Percentiles rank a stretch among this genome's conserved stretches.
phyloP scores from a whole-genome alignment of 345 rosid genomes.

The Lumnitzera littorea region DNA sequence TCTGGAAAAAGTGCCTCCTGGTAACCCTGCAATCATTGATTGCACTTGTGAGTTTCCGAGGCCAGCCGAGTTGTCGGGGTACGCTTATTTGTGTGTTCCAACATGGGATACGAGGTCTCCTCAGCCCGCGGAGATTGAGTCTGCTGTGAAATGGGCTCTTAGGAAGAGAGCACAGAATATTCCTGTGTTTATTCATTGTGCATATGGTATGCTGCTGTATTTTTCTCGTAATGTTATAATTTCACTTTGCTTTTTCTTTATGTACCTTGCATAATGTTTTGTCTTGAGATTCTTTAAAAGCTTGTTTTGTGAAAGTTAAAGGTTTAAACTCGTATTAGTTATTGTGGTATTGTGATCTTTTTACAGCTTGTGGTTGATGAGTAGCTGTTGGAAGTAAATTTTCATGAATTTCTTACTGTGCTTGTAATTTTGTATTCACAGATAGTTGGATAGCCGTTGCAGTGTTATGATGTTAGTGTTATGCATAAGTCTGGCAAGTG shows the following conservation, averaged over 20 bases:
- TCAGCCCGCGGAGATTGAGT: slow-evolving; percentile 53
- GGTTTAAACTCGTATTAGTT: neutral
- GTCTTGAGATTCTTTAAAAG: neutral
- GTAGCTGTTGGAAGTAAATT: neutral
- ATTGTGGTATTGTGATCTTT: neutral
- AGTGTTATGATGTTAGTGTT: too few relatives aligned
- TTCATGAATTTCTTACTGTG: too few relatives aligned
- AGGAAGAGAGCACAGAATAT: slow-evolving; percentile 51
- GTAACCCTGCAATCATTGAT: slow-evolving; percentile 61
- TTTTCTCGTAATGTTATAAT: neutral
- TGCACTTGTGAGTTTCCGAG: slow-evolving; percentile 73
- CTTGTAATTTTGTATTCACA: neutral
- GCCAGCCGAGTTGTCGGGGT: slow-evolving; percentile 25
- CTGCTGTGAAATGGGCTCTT: slow-evolving; percentile 69
- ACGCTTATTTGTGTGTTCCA: slow-evolving; percentile 52
- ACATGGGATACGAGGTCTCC: slow-evolving; percentile 83
- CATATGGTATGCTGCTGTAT: slow-evolving; percentile 44
- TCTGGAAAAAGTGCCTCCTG: slow-evolving; percentile 37
- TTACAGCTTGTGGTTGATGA: neutral
- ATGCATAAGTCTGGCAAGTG: too few relatives aligned
- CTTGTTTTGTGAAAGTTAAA: neutral
- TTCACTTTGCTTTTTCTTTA: neutral
- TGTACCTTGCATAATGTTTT: neutral
- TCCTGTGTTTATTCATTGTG: slow-evolving; percentile 60
- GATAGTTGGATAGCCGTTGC: neutral